Base-by-base conservation (phyloP, 1,284 basidiomycete genomes). In the Trichosporon asahii region DNA sequence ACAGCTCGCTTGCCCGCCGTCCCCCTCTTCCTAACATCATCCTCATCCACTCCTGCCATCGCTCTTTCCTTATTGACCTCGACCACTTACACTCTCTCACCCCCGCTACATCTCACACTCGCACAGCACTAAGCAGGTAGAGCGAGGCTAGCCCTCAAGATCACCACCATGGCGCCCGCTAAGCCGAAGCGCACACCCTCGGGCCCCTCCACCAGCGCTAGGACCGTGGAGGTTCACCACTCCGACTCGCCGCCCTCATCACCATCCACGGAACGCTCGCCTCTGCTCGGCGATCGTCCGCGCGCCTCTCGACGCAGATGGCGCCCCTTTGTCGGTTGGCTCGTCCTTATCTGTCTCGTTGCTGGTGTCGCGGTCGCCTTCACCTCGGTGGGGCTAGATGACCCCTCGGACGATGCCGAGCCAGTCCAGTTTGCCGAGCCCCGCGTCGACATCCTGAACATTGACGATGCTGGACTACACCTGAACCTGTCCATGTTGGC, bases 401-500 rank as follows among this genome's bases (percentile, higher is more conserved):
- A 69, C 15, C 37, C 27, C 7, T 18, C 49, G n/a, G 35, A 66
- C 23, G 40, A 67, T 15, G 55, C 64, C 7, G 23, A 53, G 18
- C 53, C 67, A 2, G 67, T 70, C 23, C 46, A 63, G 27, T 70
- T 70, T 46, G n/a, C 33, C n/a, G 64, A 66, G 27, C 69, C 69
- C 1, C 44, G 37, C 0, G 66, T 84, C 4, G 68, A 76, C 12
- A 72, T 84, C 1, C 63, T 84, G 44, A 80, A 82, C 70, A 72
- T 84, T 2, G 76, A 75, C 7, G 79, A 82, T 11, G 69, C 75
- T n/a, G 81, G 81, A 0, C 65, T 82, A 4, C 73, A 76, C 23
- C 68, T 84, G 63, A 78, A 83, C 63, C 68, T 83, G 15, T 74
- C 74, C 3, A 64, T 82, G 0, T 55, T 69, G 8, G 78, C 78